A percentile compares a stretch with the other conserved stretches of the same genome.
Evolutionary conservation across 2,329 filamentous ascomycete genomes (phyloP).

Genomic region (Penicillium occitanis): DNA sequence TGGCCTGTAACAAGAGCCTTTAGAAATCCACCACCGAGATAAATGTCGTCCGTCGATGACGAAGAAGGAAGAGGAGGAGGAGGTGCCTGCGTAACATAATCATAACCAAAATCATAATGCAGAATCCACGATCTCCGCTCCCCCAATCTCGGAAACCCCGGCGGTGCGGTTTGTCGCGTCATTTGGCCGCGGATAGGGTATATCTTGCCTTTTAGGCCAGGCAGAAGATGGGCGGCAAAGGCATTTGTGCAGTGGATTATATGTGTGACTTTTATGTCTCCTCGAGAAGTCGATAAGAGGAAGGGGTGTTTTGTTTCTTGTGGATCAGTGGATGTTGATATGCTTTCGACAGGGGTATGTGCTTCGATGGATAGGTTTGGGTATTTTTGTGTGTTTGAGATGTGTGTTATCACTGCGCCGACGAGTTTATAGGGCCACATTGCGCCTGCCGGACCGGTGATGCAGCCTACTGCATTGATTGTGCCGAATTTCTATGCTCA

Average conservation of each 20-base stretch:
- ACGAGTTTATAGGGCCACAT: conserved; percentile 42
- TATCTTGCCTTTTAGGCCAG: conserved; percentile 38
- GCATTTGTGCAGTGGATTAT: conserved; percentile 49
- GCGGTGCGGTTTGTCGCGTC: conserved; percentile 41
- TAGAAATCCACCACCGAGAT: conserved; percentile 21
- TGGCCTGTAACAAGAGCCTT: conserved; percentile 17
- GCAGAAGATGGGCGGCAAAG: conserved; percentile 44
- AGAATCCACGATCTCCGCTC: conserved; percentile 32
- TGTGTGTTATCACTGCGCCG: conserved; percentile 28
- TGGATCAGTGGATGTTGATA: not conserved
- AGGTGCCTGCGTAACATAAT: conserved; percentile 23
- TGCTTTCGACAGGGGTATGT: conserved; percentile 31
- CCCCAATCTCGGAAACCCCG: conserved; percentile 26
- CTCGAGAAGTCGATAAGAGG: conserved; percentile 38
- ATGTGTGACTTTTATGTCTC: conserved; percentile 34
- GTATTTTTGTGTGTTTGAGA: conserved; percentile 28
- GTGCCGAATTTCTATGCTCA: conserved; percentile 22
- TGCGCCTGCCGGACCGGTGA: conserved; percentile 33
- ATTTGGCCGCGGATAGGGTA: conserved; percentile 46
- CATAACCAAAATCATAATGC: conserved; percentile 30
- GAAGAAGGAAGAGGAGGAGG: not conserved
- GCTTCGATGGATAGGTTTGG: conserved; percentile 34
- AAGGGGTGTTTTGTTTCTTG: conserved; percentile 26
- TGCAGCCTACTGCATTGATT: conserved; percentile 23
- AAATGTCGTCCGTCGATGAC: conserved; percentile 18